Conservation (phyloP, 768 basidiomycete species). For the Panus rudis region DNA sequence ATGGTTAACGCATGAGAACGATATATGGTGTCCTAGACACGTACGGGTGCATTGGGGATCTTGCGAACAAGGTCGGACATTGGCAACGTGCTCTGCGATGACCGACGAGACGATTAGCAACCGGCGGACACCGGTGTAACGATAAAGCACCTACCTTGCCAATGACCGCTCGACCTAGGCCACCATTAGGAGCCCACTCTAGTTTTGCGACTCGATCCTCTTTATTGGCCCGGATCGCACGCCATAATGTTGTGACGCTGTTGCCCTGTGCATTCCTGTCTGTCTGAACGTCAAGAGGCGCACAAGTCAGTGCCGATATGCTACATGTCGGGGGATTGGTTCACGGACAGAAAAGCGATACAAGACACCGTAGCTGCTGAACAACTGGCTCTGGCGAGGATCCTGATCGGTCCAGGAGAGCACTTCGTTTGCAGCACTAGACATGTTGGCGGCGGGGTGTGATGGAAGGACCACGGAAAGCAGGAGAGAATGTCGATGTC, state of each 20-base stretch:
- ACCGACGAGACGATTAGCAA: constrained; percentile 8
- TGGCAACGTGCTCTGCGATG: constrained; percentile 58
- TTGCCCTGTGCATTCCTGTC: constrained; percentile 53
- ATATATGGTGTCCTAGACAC: constrained; percentile 20
- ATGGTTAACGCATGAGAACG: constrained; percentile 6
- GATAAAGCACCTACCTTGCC: constrained; percentile 53
- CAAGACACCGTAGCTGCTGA: constrained; percentile 73
- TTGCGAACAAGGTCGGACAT: constrained; percentile 79
- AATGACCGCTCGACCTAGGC: constrained; percentile 78
- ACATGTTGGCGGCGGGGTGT: constrained; percentile 33
- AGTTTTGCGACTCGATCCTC: constrained; percentile 86
- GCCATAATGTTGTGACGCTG: constrained; percentile 72
- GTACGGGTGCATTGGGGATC: constrained; percentile 55
- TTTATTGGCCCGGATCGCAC: constrained; percentile 75
- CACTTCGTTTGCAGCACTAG: constrained; percentile 43
- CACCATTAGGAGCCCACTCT: constrained; percentile 79
- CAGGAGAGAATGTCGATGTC: constrained; percentile 12
- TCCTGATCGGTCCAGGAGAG: constrained; percentile 87
- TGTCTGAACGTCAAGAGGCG: constrained; percentile 43
- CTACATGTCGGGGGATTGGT: neutral
- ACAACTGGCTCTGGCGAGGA: constrained; percentile 75
- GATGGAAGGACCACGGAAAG: constrained; percentile 19
- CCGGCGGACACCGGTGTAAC: constrained; percentile 20
- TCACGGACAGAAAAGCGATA: constrained; percentile 72
- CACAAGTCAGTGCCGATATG: constrained; percentile 2